phyloP scores from a whole-genome alignment of 371 early-diverging fungal species.

The Actinomortierella ambigua region DNA sequence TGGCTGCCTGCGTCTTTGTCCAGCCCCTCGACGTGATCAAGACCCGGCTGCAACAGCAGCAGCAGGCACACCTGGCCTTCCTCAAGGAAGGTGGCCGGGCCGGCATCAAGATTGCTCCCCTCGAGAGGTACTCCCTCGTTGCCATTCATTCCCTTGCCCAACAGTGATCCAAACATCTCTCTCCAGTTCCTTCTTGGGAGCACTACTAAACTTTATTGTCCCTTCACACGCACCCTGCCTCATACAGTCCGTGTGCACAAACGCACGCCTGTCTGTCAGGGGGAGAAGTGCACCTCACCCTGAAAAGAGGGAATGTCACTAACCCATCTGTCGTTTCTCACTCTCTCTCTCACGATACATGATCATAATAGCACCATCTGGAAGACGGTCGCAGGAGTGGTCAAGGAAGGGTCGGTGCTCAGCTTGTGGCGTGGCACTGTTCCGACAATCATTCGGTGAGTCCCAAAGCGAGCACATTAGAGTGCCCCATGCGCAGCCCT shows the following conservation, averaged over 20 bases:
- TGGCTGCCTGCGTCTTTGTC: slow-evolving; percentile 79
- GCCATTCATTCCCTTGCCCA: background rate
- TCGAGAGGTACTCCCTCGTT: slow-evolving; percentile 31
- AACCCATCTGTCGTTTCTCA: background rate
- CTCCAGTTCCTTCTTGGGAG: background rate
- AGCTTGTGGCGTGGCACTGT: slow-evolving; percentile 94
- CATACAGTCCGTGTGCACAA: no score
- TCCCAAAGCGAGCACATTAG: background rate
- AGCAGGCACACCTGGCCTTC: slow-evolving; percentile 57
- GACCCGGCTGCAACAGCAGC: slow-evolving; percentile 81
- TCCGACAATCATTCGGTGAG: slow-evolving; percentile 81
- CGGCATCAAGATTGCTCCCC: slow-evolving; percentile 38
- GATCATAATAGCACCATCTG: slow-evolving; percentile 54
- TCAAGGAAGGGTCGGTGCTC: slow-evolving; percentile 64
- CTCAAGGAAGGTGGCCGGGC: slow-evolving; percentile 48
- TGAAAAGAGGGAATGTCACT: background rate
- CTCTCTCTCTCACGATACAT: background rate
- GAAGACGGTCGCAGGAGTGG: slow-evolving; percentile 59
- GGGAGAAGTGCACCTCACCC: no score
- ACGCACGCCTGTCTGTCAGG: no score
- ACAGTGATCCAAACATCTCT: background rate
- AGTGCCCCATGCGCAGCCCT: background rate
- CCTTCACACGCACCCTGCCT: background rate
- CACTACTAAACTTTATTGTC: background rate
- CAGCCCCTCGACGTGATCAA: slow-evolving; percentile 95